A percentile compares a stretch with the other conserved stretches of the same genome.
Evolutionary conservation across 495 filamentous ascomycete species (phyloP).

Genomic region (Peziza echinospora): DNA sequence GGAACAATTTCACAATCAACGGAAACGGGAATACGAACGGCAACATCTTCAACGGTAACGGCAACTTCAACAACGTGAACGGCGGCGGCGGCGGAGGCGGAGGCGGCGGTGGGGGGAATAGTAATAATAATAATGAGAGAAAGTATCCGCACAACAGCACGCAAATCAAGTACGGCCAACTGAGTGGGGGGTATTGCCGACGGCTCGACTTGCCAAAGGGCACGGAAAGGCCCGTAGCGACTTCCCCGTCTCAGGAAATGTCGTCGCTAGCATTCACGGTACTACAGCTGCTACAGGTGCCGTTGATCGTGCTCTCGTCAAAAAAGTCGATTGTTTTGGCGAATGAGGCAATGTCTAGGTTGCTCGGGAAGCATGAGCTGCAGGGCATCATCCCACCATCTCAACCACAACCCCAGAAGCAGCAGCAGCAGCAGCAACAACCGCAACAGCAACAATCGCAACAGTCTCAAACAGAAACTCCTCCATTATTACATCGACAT

Average conservation of each 20-base stretch:
- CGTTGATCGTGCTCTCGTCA: conserved; percentile 37
- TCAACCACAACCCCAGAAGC: not conserved
- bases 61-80: too few relatives aligned
- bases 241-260: not conserved
- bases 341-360: conserved; percentile 46
- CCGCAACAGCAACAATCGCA: not conserved
- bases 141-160: too few relatives aligned
- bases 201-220: not conserved
- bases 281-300: conserved; percentile 46
- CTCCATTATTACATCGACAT: too few relatives aligned
- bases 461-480: not conserved
- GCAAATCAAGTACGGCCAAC: too few relatives aligned
- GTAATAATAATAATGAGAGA: too few relatives aligned
- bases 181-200: too few relatives aligned
- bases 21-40: too few relatives aligned
- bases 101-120: too few relatives aligned
- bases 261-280: conserved; percentile 33
- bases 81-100: too few relatives aligned
- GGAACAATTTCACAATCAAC: too few relatives aligned
- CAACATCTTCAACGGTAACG: too few relatives aligned
- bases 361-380: too few relatives aligned
- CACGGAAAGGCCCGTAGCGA: not conserved
- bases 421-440: not conserved
- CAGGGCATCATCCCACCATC: conserved; percentile 23
- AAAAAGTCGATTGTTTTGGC: conserved; percentile 43